Evolutionary conservation across 768 basidiomycete species (phyloP).

Genomic region (Rickenella mellea): DNA sequence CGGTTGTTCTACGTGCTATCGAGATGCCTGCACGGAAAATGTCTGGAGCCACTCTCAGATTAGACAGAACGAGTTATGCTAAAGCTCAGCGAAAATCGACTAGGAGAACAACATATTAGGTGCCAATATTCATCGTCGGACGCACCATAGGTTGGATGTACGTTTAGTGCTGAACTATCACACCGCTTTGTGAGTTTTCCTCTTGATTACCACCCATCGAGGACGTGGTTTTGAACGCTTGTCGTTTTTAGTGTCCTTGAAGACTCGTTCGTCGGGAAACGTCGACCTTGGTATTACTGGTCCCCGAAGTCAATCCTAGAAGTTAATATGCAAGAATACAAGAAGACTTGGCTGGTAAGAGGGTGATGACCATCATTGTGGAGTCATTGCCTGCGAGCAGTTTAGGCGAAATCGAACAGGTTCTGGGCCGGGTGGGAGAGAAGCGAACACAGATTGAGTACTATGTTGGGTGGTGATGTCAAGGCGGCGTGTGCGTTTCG

Average conservation of each 20-base stretch:
- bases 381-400: constrained; percentile 73
- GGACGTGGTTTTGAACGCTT: background rate
- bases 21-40: constrained; percentile 90
- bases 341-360: constrained; percentile 80
- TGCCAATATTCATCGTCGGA: constrained; percentile 91
- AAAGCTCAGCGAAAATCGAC: background rate
- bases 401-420: constrained; percentile 60
- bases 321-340: constrained; percentile 66
- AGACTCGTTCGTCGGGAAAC: constrained; percentile 96
- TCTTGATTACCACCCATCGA: background rate
- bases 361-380: constrained; percentile 93
- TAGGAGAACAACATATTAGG: constrained; percentile 39
- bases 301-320: constrained; percentile 95
- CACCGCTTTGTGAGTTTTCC: constrained; percentile 77
- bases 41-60: constrained; percentile 79
- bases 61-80: constrained; percentile 11
- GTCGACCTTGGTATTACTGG: constrained; percentile 97
- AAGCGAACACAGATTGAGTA: constrained; percentile 81
- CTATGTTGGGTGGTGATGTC: constrained; percentile 92
- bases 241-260: constrained; percentile 65
- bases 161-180: constrained; percentile 89
- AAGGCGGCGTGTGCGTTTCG: constrained; percentile 97
- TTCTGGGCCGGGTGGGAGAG: constrained; percentile 39
- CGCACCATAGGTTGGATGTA: constrained; percentile 83
- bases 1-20: constrained; percentile 2